Percentiles rank a stretch among this genome's conserved stretches.
These are phyloP conservation scores for Thelephora terrestris DNA, from an alignment of 1,284 basidiomycete species.

Conservation along the genomic window DNA sequence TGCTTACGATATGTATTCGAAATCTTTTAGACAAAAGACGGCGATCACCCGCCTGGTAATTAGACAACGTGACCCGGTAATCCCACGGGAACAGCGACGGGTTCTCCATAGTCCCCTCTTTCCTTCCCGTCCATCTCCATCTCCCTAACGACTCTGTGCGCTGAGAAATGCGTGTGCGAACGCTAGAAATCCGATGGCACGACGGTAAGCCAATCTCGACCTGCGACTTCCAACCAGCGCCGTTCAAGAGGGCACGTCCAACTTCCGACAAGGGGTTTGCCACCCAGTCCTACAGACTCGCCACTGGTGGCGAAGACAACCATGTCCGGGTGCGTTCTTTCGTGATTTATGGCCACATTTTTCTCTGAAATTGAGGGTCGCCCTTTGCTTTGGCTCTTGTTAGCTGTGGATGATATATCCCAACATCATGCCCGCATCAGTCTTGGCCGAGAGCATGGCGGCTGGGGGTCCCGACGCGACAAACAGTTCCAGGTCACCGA, in stretches of 20 bases:
- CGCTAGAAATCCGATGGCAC: constrained; percentile 90
- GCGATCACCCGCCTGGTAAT: too few species aligned
- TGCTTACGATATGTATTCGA: too few species aligned
- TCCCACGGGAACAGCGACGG: not conserved
- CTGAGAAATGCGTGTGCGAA: constrained; percentile 63
- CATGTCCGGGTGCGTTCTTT: constrained; percentile 76
- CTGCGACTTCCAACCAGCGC: constrained; percentile 82
- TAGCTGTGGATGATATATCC: constrained; percentile 94
- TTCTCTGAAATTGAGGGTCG: not conserved
- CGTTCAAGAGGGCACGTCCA: constrained; percentile 70
- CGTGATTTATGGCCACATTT: not conserved
- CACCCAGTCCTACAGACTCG: constrained; percentile 74
- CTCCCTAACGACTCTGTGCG: not conserved
- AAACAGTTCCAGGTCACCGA: constrained; percentile 59
- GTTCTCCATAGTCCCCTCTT: not conserved
- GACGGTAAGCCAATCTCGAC: constrained; percentile 90
- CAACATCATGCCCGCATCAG: constrained; percentile 65
- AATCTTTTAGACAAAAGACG: too few species aligned
- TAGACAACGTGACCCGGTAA: not conserved
- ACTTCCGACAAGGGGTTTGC: constrained; percentile 48
- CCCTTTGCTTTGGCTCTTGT: not conserved
- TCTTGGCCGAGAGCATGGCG: constrained; percentile 36
- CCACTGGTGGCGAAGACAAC: constrained; percentile 95
- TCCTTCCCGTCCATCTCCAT: not conserved
- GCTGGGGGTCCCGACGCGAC: constrained; percentile 28